phyloP scores from a whole-genome alignment of 2,329 filamentous ascomycete species.

The Dactylellina parvicollis region DNA sequence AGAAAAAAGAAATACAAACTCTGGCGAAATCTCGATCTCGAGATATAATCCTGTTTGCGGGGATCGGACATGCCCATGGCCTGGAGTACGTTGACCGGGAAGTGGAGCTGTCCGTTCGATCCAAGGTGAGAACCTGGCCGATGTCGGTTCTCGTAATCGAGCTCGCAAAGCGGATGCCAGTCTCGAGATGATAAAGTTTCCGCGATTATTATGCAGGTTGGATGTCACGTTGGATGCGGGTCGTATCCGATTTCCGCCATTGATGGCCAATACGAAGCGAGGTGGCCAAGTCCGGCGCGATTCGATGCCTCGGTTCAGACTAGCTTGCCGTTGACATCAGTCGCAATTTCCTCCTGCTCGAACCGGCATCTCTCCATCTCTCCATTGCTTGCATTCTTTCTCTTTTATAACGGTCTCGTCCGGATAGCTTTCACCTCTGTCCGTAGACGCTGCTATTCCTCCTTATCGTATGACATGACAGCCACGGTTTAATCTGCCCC shows the following conservation, averaged over 20 bases:
- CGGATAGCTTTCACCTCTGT: constrained; percentile 1
- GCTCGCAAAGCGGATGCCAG: too few species aligned
- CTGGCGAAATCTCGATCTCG: too few species aligned
- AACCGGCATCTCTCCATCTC: constrained; percentile 12
- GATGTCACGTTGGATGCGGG: constrained; percentile 8
- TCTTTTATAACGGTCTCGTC: neutral
- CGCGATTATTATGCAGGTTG: too few species aligned
- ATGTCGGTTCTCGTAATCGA: too few species aligned
- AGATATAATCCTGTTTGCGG: too few species aligned
- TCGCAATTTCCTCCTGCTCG: constrained; percentile 45
- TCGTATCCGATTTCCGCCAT: constrained; percentile 51
- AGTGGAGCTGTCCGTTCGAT: too few species aligned
- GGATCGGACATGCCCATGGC: too few species aligned
- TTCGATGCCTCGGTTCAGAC: constrained; percentile 52
- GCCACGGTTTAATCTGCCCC: constrained; percentile 4
- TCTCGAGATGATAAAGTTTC: too few species aligned
- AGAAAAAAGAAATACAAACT: too few species aligned
- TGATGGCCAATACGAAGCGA: constrained; percentile 43
- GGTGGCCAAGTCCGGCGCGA: constrained; percentile 28
- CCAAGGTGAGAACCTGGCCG: too few species aligned
- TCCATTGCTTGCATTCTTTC: neutral
- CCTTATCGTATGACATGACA: constrained; percentile 24
- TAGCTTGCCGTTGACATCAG: constrained; percentile 30
- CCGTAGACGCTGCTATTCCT: neutral
- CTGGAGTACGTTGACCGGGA: too few species aligned